Conservation (phyloP, 2,329 filamentous ascomycete species). For the Diaporthe aspalathi region DNA sequence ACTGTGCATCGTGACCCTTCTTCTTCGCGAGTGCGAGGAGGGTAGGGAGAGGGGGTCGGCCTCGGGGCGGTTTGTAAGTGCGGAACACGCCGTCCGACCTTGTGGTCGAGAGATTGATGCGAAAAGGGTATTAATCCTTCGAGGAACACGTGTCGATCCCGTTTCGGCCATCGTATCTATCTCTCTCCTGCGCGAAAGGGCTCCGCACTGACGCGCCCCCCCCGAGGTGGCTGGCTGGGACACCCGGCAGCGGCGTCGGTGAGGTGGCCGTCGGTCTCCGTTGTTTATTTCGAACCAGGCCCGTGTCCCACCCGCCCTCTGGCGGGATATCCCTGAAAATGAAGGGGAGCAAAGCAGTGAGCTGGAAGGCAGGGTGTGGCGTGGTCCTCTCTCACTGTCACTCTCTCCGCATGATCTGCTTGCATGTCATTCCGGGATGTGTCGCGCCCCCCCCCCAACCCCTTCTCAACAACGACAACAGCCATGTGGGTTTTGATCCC, state of each 20-base stretch:
- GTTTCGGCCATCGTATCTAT: conserved; percentile 23
- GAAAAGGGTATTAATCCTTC: conserved; percentile 28
- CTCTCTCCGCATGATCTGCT: conserved; percentile 11
- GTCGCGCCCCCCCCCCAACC: neutral
- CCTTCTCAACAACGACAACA: neutral
- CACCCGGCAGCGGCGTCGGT: conserved; percentile 27
- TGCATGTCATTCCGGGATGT: conserved; percentile 14
- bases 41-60: neutral
- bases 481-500: neutral
- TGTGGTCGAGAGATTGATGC: conserved; percentile 15
- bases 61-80: neutral
- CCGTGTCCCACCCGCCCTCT: conserved; percentile 1
- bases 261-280: conserved; percentile 14
- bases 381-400: neutral
- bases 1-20: conserved; percentile 13
- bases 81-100: conserved; percentile 19
- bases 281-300: conserved; percentile 16
- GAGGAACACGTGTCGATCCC: conserved; percentile 30
- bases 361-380: neutral
- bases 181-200: neutral
- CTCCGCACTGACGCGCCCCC: conserved; percentile 19
- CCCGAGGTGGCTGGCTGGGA: conserved; percentile 14
- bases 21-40: conserved; percentile 3
- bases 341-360: neutral
- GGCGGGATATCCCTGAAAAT: neutral